phyloP scores from a whole-genome alignment of 2,329 filamentous ascomycete genomes.

The Pezicula neosporulosa region DNA sequence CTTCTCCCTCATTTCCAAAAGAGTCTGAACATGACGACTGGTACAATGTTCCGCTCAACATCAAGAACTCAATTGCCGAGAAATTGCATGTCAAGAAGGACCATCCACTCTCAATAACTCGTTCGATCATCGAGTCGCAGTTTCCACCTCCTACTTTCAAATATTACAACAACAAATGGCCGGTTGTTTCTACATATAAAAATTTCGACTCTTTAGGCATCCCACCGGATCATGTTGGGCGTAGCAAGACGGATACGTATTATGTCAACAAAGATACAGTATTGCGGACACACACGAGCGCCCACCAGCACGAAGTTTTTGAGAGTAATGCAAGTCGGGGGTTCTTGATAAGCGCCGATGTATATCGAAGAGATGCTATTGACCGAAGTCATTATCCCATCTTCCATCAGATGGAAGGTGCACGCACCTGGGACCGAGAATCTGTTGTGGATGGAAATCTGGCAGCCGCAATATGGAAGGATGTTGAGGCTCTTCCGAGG shows the following conservation, averaged over 20 bases:
- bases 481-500: conserved; percentile 67
- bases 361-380: conserved; percentile 92
- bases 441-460: conserved; percentile 56
- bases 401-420: conserved; percentile 99
- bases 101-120: conserved; percentile 87
- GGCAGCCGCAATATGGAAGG: conserved; percentile 62
- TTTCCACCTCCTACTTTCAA: conserved; percentile 73
- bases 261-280: conserved; percentile 85
- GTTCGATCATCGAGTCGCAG: conserved; percentile 85
- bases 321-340: conserved; percentile 68
- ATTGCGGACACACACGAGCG: conserved; percentile 89
- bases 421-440: conserved; percentile 78
- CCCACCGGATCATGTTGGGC: conserved; percentile 80
- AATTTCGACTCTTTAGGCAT: conserved; percentile 99
- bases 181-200: conserved; percentile 78
- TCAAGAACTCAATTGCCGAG: conserved; percentile 70
- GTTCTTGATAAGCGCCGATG: conserved; percentile 89
- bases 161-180: conserved; percentile 75
- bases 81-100: conserved; percentile 86
- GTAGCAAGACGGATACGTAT: conserved; percentile 88
- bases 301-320: conserved; percentile 85
- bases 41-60: conserved; percentile 79
- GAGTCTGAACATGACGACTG: conserved; percentile 69
- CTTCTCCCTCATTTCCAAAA: conserved; percentile 37
- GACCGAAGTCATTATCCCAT: conserved; percentile 94